phyloP scores from a whole-genome alignment of 1,139 yeast species.

The Taphrina flavorubra region DNA sequence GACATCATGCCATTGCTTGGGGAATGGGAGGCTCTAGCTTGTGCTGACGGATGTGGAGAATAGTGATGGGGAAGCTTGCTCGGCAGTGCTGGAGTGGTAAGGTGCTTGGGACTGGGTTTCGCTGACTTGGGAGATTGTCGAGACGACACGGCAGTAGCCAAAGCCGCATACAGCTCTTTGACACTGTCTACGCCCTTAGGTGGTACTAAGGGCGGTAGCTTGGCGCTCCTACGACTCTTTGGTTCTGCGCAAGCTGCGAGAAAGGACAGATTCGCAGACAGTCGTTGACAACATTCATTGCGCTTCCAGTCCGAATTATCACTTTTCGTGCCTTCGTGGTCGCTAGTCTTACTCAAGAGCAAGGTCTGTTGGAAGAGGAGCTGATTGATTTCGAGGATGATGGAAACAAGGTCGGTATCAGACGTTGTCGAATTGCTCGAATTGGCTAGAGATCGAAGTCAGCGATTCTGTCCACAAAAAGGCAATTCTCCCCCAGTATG shows the following conservation, averaged over 20 bases:
- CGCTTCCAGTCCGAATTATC: not conserved
- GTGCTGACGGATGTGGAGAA: slow-evolving; percentile 6
- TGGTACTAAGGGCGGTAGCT: slow-evolving; percentile 23
- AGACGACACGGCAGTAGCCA: slow-evolving; percentile 18
- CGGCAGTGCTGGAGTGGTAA: not conserved
- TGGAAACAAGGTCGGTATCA: slow-evolving; percentile 16
- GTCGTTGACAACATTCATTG: slow-evolving; percentile 24
- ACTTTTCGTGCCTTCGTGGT: not conserved
- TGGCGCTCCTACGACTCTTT: slow-evolving; percentile 8
- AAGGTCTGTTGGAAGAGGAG: slow-evolving; percentile 39
- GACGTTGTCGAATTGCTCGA: slow-evolving; percentile 19
- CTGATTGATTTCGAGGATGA: slow-evolving; percentile 40
- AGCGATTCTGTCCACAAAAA: not conserved
- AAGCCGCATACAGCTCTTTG: slow-evolving; percentile 25
- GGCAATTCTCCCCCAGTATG: not conserved
- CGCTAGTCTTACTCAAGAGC: slow-evolving; percentile 7
- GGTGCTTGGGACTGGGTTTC: not conserved
- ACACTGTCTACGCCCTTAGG: slow-evolving; percentile 32
- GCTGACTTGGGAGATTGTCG: slow-evolving; percentile 19
- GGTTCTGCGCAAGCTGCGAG: slow-evolving; percentile 31
- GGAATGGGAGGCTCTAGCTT: slow-evolving; percentile 8
- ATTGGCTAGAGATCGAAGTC: slow-evolving; percentile 10
- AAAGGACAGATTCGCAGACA: slow-evolving; percentile 31
- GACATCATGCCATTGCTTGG: slow-evolving; percentile 30
- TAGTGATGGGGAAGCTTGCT: not conserved